Conservation (phyloP, 257 asterid genomes). For the Marsdenia floribunda region DNA sequence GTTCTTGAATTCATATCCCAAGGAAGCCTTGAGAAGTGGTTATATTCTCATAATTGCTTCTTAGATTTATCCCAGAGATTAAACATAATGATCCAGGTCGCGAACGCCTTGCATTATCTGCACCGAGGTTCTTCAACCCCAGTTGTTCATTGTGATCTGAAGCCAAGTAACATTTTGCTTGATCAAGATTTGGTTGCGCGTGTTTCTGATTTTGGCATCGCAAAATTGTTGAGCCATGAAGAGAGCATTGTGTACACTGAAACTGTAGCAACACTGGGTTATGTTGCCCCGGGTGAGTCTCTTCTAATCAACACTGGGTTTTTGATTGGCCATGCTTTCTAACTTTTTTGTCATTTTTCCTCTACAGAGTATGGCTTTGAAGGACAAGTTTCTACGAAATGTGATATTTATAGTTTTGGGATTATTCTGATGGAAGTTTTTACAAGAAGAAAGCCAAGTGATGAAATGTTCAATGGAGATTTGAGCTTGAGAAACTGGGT, state of each 20-base stretch:
- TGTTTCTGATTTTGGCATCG: conserved; percentile 6
- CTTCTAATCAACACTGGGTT: too few species aligned
- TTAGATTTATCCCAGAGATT: not conserved
- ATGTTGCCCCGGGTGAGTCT: conserved; percentile 10
- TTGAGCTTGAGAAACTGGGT: not conserved
- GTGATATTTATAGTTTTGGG: conserved; percentile 16
- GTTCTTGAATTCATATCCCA: conserved; percentile 9
- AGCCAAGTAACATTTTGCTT: conserved; percentile 9
- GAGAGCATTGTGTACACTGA: not conserved
- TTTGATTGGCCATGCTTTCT: too few species aligned
- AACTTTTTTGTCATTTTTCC: too few species aligned
- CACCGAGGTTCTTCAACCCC: not conserved
- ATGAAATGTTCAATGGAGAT: conserved; percentile 4
- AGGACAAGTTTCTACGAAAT: conserved; percentile 8
- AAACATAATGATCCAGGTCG: conserved; percentile 6
- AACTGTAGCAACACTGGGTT: conserved; percentile 8
- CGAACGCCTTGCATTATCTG: conserved; percentile 4
- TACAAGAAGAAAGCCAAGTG: conserved; percentile 1
- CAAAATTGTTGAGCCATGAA: conserved; percentile 4
- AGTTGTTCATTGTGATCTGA: conserved; percentile 10
- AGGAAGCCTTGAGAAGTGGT: conserved; percentile 10
- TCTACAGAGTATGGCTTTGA: conserved; percentile 7
- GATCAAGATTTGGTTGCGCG: conserved; percentile 7
- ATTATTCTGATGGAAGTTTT: conserved; percentile 10
- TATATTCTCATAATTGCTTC: not conserved